Evolutionary conservation across 2,329 filamentous ascomycete species (phyloP).

Genomic region (Botrytis squamosa): DNA sequence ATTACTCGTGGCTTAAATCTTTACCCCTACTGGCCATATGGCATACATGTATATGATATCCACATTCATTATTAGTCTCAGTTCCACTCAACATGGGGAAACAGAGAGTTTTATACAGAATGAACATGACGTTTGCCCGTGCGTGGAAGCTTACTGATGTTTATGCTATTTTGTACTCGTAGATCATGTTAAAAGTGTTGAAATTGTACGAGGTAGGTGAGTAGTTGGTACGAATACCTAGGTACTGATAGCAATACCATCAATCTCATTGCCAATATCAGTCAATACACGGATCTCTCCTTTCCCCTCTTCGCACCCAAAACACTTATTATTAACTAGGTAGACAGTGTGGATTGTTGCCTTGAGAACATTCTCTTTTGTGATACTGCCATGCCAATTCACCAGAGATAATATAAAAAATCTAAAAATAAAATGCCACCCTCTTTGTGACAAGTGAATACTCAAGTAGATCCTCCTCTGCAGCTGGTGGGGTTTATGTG

Average conservation of each 20-base stretch:
- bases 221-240: not conserved
- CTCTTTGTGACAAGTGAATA: not conserved
- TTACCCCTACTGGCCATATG: not conserved
- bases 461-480: not conserved
- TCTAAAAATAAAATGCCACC: not conserved
- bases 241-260: not conserved
- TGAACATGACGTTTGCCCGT: constrained; percentile 5
- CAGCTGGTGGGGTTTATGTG: not conserved
- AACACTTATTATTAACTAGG: not conserved
- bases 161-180: not conserved
- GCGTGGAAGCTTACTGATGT: not conserved
- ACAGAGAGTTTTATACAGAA: not conserved
- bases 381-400: not conserved
- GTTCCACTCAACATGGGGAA: constrained; percentile 11
- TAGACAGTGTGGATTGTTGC: not conserved
- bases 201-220: not conserved
- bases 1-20: not conserved
- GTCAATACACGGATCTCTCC: not conserved
- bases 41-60: not conserved
- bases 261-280: not conserved
- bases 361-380: not conserved
- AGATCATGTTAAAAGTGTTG: not conserved
- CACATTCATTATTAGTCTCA: not conserved
- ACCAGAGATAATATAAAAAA: not conserved
- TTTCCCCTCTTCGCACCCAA: too few species aligned